phyloP scores from a whole-genome alignment of 192 early-diverging fungal species.

The Entomortierella parvispora region DNA sequence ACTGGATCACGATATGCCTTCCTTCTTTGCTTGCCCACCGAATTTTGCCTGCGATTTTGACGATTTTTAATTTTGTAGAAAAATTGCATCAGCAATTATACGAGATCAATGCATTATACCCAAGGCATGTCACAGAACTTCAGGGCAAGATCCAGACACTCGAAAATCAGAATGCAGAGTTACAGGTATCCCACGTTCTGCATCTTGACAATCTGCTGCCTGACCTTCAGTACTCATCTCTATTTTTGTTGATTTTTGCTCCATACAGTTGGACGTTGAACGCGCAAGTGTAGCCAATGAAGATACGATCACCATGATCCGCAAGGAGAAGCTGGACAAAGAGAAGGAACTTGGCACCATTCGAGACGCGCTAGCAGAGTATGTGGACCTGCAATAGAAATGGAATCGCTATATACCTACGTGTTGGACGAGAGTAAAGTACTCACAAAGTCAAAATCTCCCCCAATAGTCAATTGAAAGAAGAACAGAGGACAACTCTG shows the following conservation, averaged over 20 bases:
- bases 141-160: constrained; percentile 58
- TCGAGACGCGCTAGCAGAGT: constrained; percentile 43
- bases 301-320: constrained; percentile 50
- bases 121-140: constrained; percentile 57
- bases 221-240: too few species aligned
- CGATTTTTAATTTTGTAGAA: constrained; percentile 34
- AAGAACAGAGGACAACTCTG: constrained; percentile 30
- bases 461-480: constrained; percentile 27
- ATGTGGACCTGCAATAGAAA: not conserved
- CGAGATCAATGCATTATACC: constrained; percentile 63
- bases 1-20: not conserved
- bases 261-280: constrained; percentile 51
- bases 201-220: not conserved
- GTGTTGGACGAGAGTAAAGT: too few species aligned
- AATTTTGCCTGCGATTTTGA: too few species aligned
- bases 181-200: constrained; percentile 47
- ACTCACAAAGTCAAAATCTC: too few species aligned
- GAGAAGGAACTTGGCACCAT: constrained; percentile 50
- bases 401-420: not conserved
- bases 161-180: constrained; percentile 58
- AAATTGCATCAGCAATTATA: constrained; percentile 60
- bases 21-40: constrained; percentile 1
- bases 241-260: not conserved
- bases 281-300: constrained; percentile 52
- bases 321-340: constrained; percentile 47